A percentile compares a stretch with the other conserved stretches of the same genome.
These are phyloP conservation scores for Tilletia horrida DNA, from an alignment of 1,284 basidiomycete species.

Conservation along the genomic window DNA sequence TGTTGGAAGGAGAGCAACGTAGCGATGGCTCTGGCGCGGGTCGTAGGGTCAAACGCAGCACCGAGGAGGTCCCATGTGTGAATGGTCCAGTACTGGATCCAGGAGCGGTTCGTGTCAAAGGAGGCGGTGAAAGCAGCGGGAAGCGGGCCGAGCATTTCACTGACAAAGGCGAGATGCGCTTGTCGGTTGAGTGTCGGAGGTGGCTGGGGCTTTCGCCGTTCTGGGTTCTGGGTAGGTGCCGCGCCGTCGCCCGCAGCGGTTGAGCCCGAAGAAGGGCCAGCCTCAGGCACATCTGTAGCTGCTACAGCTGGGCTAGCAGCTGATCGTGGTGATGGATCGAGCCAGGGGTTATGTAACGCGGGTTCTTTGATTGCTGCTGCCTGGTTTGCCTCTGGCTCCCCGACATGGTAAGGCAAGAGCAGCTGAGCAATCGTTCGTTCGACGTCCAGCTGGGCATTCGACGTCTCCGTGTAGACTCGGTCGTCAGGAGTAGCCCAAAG, in stretches of 20 bases:
- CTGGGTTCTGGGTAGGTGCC: neutral
- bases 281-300: neutral
- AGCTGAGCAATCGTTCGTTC: conserved; percentile 11
- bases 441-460: conserved; percentile 10
- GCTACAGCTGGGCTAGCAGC: neutral
- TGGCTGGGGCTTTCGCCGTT: neutral
- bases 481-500: conserved; percentile 15
- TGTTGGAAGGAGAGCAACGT: conserved; percentile 53
- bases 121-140: conserved; percentile 40
- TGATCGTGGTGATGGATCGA: no score
- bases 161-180: conserved; percentile 45
- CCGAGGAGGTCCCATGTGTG: conserved; percentile 48
- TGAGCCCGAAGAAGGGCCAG: no score
- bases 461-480: neutral
- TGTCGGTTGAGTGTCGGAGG: conserved; percentile 29
- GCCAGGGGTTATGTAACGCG: no score
- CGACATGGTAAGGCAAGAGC: conserved; percentile 1
- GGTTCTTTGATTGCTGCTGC: no score
- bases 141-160: conserved; percentile 43
- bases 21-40: conserved; percentile 40
- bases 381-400: no score
- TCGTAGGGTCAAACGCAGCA: conserved; percentile 32
- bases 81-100: conserved; percentile 52
- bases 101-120: conserved; percentile 51
- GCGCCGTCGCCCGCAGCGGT: neutral